Evolutionary conservation across 1,139 yeast genomes (phyloP), one percentile per base, ranked within the genome.

Genomic region (Geotrichum bryndzae): DNA sequence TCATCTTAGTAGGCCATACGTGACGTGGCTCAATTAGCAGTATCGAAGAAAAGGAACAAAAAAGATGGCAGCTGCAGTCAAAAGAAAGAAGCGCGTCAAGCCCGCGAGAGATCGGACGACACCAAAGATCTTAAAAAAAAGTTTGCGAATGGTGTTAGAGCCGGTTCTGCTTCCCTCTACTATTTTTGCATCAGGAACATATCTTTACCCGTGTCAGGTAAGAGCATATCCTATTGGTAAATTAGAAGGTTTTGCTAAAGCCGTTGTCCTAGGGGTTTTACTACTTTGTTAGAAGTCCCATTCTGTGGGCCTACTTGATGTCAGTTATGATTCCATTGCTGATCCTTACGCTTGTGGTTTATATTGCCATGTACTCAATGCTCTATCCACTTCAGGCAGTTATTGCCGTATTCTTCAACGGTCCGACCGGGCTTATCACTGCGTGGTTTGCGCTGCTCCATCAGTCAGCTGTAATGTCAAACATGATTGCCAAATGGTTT

Each of bases 381-480:
- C 70, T 82, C 22, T 83, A 80, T 67, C 87, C 87, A 0, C 70
- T 80, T 11, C 79, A 81, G 62, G 81, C 83, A 0, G 70, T 78
- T 1, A 61, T 83, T 1, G 79, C 83, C 1, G 66, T 80, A 3
- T 68, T 83, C n/a, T 71, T 84, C 58, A 77, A 81, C 62, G 86
- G 89, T 0, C 84, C 87, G 0, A 72, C 82, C 3, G 85, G 87
- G 1, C 59, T 84, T 1, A 57, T 83, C 7, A 78, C 84, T 5
- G 83, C 87, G 0, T 83, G 86, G 77, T 67, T 82, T 10, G 76
- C 84, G 0, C 76, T 83, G 29, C 70, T 84, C 27, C 87, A 84
- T 66, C 82, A 83, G 65, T 74, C 85, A 22, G 78, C 81, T 3
- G 76, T 80, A 48, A 72, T 85, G 10, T 79, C 88, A 1, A 76